phyloP scores from a whole-genome alignment of 2,329 filamentous ascomycete species.

The Cytospora schulzeri region DNA sequence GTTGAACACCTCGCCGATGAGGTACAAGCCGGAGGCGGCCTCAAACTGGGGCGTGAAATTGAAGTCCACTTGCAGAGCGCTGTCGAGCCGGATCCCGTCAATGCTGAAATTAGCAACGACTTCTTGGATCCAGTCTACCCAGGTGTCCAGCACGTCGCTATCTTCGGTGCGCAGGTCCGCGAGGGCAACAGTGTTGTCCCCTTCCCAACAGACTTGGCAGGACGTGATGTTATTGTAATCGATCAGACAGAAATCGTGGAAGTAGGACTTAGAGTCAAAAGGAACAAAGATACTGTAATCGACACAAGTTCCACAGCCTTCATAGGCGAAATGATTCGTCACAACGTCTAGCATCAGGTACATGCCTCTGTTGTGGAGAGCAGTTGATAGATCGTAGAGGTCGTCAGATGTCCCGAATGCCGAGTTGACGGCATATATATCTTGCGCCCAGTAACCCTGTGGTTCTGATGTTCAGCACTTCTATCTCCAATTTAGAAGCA shows the following conservation, averaged over 20 bases:
- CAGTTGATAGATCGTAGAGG: slow-evolving; percentile 50
- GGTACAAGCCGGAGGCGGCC: slow-evolving; percentile 49
- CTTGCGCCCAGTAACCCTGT: slow-evolving; percentile 56
- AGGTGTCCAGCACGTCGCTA: slow-evolving; percentile 44
- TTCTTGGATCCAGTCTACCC: slow-evolving; percentile 49
- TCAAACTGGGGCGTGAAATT: slow-evolving; percentile 51
- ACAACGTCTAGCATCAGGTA: slow-evolving; percentile 59
- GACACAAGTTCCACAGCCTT: slow-evolving; percentile 48
- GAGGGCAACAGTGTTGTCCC: slow-evolving; percentile 49
- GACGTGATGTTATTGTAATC: slow-evolving; percentile 51
- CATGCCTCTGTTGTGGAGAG: slow-evolving; percentile 57
- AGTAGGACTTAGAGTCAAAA: slow-evolving; percentile 57
- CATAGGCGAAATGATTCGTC: slow-evolving; percentile 58
- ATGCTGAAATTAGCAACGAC: slow-evolving; percentile 55
- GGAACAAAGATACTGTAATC: slow-evolving; percentile 58
- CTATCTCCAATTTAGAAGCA: not conserved
- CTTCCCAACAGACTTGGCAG: slow-evolving; percentile 50
- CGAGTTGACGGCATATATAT: slow-evolving; percentile 51
- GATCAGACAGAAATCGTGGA: slow-evolving; percentile 56
- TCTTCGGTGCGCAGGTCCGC: slow-evolving; percentile 54
- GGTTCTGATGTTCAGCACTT: slow-evolving; percentile 26
- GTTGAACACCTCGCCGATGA: slow-evolving; percentile 53
- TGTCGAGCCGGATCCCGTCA: slow-evolving; percentile 53
- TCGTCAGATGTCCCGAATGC: slow-evolving; percentile 54
- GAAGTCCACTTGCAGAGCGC: slow-evolving; percentile 50